Evolutionary conservation across 345 rosid genomes (phyloP), one percentile per base, ranked within the genome.

Genomic region (Hevea brasiliensis): DNA sequence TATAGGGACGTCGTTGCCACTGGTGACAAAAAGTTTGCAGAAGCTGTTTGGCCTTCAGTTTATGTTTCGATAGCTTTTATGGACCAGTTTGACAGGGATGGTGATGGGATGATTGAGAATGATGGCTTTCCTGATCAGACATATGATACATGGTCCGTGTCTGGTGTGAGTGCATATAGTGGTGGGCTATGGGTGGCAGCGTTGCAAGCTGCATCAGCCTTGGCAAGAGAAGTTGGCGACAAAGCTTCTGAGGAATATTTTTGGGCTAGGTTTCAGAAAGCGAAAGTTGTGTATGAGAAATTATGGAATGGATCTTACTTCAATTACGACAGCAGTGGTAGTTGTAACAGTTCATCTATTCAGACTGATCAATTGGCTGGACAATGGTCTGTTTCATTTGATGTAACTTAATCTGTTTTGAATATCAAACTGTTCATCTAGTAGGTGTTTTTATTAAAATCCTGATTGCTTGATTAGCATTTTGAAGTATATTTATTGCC

Each of bases 341-440:
- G 96, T 32, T 81, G 64, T 20, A 80, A 79, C 61, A 90, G 98
- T 80, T 77, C 87, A 9, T 92, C 98, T 66, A 94, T 94, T 65
- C 98, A 90, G 78, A 94, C 98, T 55, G 98, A 94, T 89, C 98
- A 94, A 75, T 74, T 94, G 81, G 98, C 98, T 44, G 98, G 98
- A 61, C 97, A 94, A 65, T 94, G 98, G 97, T 94, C 21, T 20
- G 84, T 76, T 48, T 26, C 40, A 57, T 54, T 60, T n/a, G n/a
- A n/a, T n/a, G n/a, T n/a, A n/a, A n/a, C n/a, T n/a, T n/a, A n/a
- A n/a, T n/a, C n/a, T n/a, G n/a, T n/a, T 54, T 61, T 29, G 47
- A 61, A 21, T 21, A 18, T 32, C 59, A 23, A 10, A 14, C 9
- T 20, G 9, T 62, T 64, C 42, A 10, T 14, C 27, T 7, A 20